Evolutionary conservation across 2,329 filamentous ascomycete species (phyloP), one percentile per base, ranked within the genome.

Genomic region (Neospermospora avenae): DNA sequence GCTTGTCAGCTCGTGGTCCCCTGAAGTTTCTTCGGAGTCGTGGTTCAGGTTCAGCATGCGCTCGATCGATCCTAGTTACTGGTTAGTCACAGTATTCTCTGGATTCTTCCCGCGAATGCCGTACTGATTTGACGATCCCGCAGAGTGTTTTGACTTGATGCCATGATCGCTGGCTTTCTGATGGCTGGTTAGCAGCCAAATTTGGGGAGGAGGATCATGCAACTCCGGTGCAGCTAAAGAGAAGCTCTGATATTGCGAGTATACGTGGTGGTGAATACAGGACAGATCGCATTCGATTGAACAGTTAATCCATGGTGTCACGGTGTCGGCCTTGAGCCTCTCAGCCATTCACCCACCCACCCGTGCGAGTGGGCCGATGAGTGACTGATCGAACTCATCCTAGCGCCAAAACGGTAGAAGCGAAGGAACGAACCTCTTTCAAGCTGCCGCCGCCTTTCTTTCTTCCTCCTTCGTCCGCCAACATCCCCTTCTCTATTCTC

Each of bases 21-120:
- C 81, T 60, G 82, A 70, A 56, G 76, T 69, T 61, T 81, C 75
- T 74, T 67, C 84, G 72, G 77, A 82, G 63, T 77, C 82, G 71
- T 95, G 88, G 77, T 99, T 99, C 67, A 99, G 81, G 74, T 97
- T 98, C 67, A 99, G 85, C 71, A 99, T 92, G 77, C 91, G 93
- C 79, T 96, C 92, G 71, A 99, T 91, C 18, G 93, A 93, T 53
- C 89, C 93, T 96, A 66, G 41, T 66, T 52, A 18, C 4, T 42
- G 52, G 39, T 58, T 60, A 55, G 59, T 42, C 10, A 48, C 14
- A 22, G 20, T 14, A 24, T 34, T 37, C 24, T 39, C 25, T 35
- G 14, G 28, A 16, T 25, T 14, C 58, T 45, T 70, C 72, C 11
- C 59, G 62, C 58, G 66, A 66, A 41, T 39, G 56, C 64, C 83